Evolutionary conservation across 2,329 filamentous ascomycete genomes (phyloP), one percentile per base, ranked within the genome.

Genomic region (Aspergillus sp.): DNA sequence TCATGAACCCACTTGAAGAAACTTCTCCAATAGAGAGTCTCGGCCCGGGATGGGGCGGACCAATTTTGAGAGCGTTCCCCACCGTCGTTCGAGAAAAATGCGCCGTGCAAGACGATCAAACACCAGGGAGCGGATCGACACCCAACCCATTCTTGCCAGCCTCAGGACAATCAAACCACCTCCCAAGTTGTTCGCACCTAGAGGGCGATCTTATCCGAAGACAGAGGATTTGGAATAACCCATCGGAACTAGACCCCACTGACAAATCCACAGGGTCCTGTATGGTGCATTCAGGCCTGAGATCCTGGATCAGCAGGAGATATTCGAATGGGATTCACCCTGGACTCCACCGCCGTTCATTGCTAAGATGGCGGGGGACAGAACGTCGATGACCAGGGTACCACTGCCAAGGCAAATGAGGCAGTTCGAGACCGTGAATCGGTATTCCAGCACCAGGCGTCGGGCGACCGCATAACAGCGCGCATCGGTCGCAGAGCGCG

Each of bases 401-500:
- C 54, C 58, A 5, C 49, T 26, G 12, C 64, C 65, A 3, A 61
- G 49, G 49, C 57, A 70, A 14, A 59, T 63, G 5, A 67, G 50
- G 51, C 49, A 67, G 22, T 59, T 61, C 2, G 57, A 55, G 10
- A 67, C 26, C 2, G 58, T 65, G 39, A 68, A 68, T 18, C 53
- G 54, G 59, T 66, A 65, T 14, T 67, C 31, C 66, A 14, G 55
- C 50, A 10, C 52, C 54, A 2, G 50, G 11, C 11, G 50, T 49
- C 2, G 57, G 59, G 1, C 9, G 31, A 6, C 65, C 60, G 53
- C 68, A 69, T 32, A 65, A 47, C 49, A 67, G 50, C 4, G 60
- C 57, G 53, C 57, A 71, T n/a, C 54, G 55, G 54, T 70, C 60
- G 31, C 60, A 71, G 10, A 71, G 11, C 7, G 59, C 54, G 55